Base-by-base conservation (phyloP, 257 asterid species). In the Paulownia fortunei region DNA sequence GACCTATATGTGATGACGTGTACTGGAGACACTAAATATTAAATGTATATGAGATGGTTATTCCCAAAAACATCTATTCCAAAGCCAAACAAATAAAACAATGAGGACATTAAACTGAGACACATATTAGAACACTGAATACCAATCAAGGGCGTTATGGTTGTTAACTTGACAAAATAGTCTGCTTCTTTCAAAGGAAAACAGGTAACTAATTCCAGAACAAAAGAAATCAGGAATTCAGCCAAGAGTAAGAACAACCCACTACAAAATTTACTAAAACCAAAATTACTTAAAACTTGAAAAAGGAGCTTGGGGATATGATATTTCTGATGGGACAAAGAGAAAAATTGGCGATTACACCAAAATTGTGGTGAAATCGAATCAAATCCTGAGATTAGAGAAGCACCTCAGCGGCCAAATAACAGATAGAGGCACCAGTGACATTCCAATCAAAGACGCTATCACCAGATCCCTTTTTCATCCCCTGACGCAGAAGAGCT, bases 401-500 rank as follows among this genome's bases (percentile, higher is more conserved):
- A 69, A 70, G 84, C 62, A 94, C 97, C 98, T 95, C 99, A 23
- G 87, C 96, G 51, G 90, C 97, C 93, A 95, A 76, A 82, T 95
- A 95, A 77, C 90, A 88, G 44, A 95, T 85, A 79, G 99, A 87
- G 77, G 97, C 99, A 70, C 97, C 99, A 72, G 93, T 90, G 56
- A 95, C 96, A 76, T 95, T 88, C 99, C 98, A 95, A 82, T 89
- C 98, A 81, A 90, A 88, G 72, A 88, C 92, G 41, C 86, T 72
- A 80, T 86, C 91, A 74, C 94, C 87, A 49, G 92, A 85, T 68
- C 93, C 97, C 78, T 78, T 86, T 85, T 93, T 95, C 93, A 95
- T 86, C 67, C 88, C 98, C 83, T 93, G 98, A 37, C 97, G 87
- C 82, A 93, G 62, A 86, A 95, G 99, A 42, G 99, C 99, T 84